Evolutionary conservation across 768 basidiomycete genomes (phyloP), one percentile per base, ranked within the genome.

Genomic region (Gyrodon lividus): DNA sequence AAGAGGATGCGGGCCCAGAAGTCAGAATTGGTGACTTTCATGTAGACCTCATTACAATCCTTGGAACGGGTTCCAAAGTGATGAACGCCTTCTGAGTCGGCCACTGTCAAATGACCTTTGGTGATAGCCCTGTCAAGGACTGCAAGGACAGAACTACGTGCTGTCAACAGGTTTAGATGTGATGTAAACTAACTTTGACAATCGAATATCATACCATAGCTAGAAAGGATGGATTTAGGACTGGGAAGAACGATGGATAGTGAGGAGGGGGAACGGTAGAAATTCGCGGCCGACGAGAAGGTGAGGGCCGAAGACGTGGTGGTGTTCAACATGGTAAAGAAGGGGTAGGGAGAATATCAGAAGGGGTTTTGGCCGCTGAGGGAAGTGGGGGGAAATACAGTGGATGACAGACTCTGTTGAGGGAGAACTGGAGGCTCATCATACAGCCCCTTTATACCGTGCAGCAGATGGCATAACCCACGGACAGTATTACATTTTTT

Each of bases 1-100:
- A 85, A 68, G 52, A 87, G 67, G 50, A 87, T 74, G 37, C 85
- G 82, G 47, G 81, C 69, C 85, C 85, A 87, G 60, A 87, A 87
- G 65, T 80, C 79, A 44, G 80, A 76, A 62, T 79, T 82, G 14
- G 74, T 61, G 51, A 87, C 72, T 55, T 74, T 76, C 51, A 87
- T 63, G 54, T 80, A 76, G 50, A 82, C 82, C 61, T 82, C 77
- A 72, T 82, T 84, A 67, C 75, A 80, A 48, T 78, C 81, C 61
- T 81, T 81, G 66, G 74, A 69, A 61, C 77, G 76, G 24, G 70
- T 74, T 40, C 84, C 84, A 59, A 82, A 86, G 60, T 81, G 74
- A 62, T 79, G 74, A 10, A 77, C 73, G 55, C 83, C 83, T 62
- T 83, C 73, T 12, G 77, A 73, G 70, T 86, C 84, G 64, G 76